Base-by-base conservation (phyloP, 2,329 filamentous ascomycete species). In the Talaromyces sp. region DNA sequence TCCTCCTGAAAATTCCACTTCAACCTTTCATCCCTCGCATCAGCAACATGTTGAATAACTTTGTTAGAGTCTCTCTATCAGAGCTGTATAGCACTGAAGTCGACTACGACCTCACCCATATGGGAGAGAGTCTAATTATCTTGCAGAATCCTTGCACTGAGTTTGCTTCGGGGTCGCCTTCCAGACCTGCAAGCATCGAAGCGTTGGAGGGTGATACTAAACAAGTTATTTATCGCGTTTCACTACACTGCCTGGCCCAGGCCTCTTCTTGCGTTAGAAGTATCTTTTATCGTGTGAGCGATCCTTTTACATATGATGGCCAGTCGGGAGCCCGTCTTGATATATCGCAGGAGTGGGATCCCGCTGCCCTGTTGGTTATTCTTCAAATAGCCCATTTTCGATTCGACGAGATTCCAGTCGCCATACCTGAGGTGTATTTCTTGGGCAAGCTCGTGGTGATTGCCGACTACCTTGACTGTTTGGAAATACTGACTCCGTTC, bases 351-450 rank as follows among this genome's bases (percentile, higher is more conserved):
- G 16, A 40, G 5, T 61, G 62, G 10, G 57, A 82, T 59, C 65
- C 70, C 4, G 68, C 76, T 6, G 78, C 79, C 0, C 71, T 82
- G 4, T 68, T 74, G 8, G 75, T 77, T 18, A 59, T 82, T 0
- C 68, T 83, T 55, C 75, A 80, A 61, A 76, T 80, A n/a, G 68
- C 83, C 9, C 81, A 83, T 67, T 72, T 76, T 56, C 74, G 74
- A 3, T 74, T 72, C 14, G 64, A 70, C n/a, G 72, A 76, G 50
- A 73, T 83, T 14, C 79, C 79, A 0, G 68, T 68, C 44, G 55
- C 62, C 0, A 63, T 82, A 0, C 2, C 36, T n/a, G 68, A 65
- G 36, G 67, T 82, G 5, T 75, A 81, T n/a, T 69, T 73, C 9
- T 70, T 83, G 10, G 74, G 75, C n/a, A 76, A 79, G 60, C 69